A percentile compares a stretch with the other conserved stretches of the same genome.
These are phyloP conservation scores for Cercospora brassicicola DNA, from an alignment of 2,329 filamentous ascomycete species.

Conservation along the genomic window DNA sequence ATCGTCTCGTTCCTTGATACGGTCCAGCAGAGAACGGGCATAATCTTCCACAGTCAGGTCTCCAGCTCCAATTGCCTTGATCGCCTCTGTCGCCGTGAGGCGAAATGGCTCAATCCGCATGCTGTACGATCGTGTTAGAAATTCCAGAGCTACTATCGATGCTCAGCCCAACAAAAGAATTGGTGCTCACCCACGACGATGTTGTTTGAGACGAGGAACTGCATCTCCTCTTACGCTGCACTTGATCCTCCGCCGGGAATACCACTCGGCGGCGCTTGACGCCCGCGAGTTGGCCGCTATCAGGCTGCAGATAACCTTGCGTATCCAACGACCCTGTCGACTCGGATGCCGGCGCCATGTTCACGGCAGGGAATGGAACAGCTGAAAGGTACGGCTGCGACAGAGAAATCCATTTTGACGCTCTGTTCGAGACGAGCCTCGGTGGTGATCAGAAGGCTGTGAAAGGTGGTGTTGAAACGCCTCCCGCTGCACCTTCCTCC, in stretches of 20 bases:
- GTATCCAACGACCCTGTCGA: background rate
- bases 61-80: constrained; percentile 43
- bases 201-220: background rate
- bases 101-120: constrained; percentile 24
- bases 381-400: background rate
- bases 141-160: background rate
- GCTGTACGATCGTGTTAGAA: background rate
- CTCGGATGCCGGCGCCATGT: constrained; percentile 3
- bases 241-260: constrained; percentile 13
- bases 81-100: constrained; percentile 48
- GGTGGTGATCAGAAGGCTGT: background rate
- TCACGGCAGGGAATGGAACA: background rate
- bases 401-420: background rate
- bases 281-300: constrained; percentile 8
- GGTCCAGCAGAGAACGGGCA: constrained; percentile 50
- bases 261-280: constrained; percentile 13
- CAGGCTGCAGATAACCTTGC: constrained; percentile 11
- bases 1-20: constrained; percentile 49
- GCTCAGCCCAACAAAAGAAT: background rate
- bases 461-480: background rate
- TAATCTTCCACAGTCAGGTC: constrained; percentile 53
- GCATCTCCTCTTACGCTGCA: constrained; percentile 3
- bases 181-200: constrained; percentile 16
- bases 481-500: background rate
- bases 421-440: background rate